A percentile compares a stretch with the other conserved stretches of the same genome.
These are phyloP conservation scores for Colletotrichum nymphaeae DNA, from an alignment of 2,329 filamentous ascomycete species.

Conservation along the genomic window DNA sequence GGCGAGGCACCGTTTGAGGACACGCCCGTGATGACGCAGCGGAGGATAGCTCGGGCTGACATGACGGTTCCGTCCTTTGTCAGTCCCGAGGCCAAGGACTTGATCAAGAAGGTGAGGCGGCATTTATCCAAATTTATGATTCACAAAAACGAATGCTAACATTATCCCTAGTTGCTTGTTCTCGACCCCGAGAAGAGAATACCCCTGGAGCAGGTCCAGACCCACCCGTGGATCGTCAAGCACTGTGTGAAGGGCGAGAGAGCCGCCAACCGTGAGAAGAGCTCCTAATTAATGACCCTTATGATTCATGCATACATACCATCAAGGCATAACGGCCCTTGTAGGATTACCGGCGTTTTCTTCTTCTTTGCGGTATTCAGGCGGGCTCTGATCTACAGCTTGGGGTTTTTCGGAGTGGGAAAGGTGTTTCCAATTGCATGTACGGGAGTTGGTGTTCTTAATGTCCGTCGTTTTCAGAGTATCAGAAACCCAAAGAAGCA, in stretches of 20 bases:
- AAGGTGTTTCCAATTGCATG: constrained; percentile 41
- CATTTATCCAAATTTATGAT: not conserved
- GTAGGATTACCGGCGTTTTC: constrained; percentile 38
- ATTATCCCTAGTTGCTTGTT: constrained; percentile 77
- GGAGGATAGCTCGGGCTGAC: constrained; percentile 87
- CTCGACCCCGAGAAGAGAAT: constrained; percentile 95
- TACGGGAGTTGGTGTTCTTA: constrained; percentile 36
- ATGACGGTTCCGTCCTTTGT: constrained; percentile 94
- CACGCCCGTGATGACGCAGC: constrained; percentile 92
- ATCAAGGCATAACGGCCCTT: constrained; percentile 34
- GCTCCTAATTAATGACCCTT: constrained; percentile 39
- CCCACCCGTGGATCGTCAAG: constrained; percentile 97
- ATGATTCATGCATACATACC: constrained; percentile 37
- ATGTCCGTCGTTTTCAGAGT: constrained; percentile 24
- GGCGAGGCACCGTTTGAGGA: constrained; percentile 98
- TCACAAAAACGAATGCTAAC: constrained; percentile 31
- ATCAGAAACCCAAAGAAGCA: constrained; percentile 23
- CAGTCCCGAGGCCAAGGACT: constrained; percentile 87
- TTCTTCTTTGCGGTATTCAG: constrained; percentile 34
- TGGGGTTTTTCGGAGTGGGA: constrained; percentile 23
- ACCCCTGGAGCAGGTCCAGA: constrained; percentile 86
- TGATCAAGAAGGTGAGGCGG: constrained; percentile 84
- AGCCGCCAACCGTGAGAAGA: constrained; percentile 62
- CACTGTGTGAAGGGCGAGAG: constrained; percentile 81
- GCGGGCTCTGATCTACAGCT: constrained; percentile 35